Base-by-base conservation (phyloP, 2,329 filamentous ascomycete genomes). In the Venturia oleaginea region DNA sequence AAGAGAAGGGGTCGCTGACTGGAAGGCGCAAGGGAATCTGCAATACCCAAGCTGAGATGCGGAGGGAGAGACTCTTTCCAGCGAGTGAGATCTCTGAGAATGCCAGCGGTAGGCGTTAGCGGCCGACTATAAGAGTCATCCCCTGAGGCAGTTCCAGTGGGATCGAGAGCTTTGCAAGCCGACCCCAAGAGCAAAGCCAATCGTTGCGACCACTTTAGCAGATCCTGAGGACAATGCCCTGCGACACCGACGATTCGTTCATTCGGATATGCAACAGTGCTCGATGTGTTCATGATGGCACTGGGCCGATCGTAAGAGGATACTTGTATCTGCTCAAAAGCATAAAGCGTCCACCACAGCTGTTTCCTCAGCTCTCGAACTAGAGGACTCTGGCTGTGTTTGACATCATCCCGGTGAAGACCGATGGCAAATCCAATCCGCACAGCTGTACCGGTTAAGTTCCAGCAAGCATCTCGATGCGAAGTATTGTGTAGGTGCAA, bases 401-500 rank as follows among this genome's bases (percentile, higher is more conserved):
- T 75, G 19, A 73, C 70, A 48, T 72, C 74, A 66, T 78, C 76
- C 63, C 77, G 76, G 65, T 79, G 77, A 61, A 79, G 71, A 27
- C 77, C 77, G 38, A 79, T 78, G 27, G 77, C 77, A 43, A 76
- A 73, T n/a, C 75, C 76, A 62, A 79, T 78, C 38, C 77, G 74
- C 7, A 77, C 70, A 1, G 77, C 76, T 8, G 76, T 75, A 13
- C 77, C 77, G 0, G 77, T 77, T 62, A 79, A 70, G 61, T 76
- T 79, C 77, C 77, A 79, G 68, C 73, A 75, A 3, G 74, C 74
- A 63, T 79, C 77, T 42, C 76, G 73, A 66, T 77, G 76, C 68
- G 77, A 77, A 1, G 76, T 77, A 67, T 79, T 79, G 70, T 79
- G 77, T 34, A 79, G 75, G 65, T 79, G 77, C 5, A 78, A 68